Evolutionary conservation across 768 basidiomycete genomes (phyloP).

Genomic region (Boletellus sp.): DNA sequence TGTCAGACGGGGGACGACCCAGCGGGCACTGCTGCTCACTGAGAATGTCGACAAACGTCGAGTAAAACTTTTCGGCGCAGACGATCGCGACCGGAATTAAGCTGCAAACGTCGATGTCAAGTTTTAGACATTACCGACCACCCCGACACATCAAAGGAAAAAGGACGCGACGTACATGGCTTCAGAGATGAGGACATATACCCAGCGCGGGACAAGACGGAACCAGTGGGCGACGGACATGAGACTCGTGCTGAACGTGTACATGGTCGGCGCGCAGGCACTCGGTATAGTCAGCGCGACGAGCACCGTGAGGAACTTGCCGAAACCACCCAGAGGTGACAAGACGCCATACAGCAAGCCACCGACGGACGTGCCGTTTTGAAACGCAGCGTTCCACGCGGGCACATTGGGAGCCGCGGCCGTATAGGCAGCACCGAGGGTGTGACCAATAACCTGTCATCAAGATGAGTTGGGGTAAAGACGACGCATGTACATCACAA

Average conservation of each 20-base stretch:
- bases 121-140: background rate
- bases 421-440: constrained; percentile 45
- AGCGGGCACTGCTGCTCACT: constrained; percentile 19
- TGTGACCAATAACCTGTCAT: constrained; percentile 36
- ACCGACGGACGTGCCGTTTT: constrained; percentile 40
- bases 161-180: constrained; percentile 35
- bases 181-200: constrained; percentile 43
- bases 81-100: constrained; percentile 46
- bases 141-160: background rate
- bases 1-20: constrained; percentile 6
- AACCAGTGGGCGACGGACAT: constrained; percentile 37
- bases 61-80: constrained; percentile 43
- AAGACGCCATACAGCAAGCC: constrained; percentile 41
- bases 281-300: constrained; percentile 52
- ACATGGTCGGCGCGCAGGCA: constrained; percentile 58
- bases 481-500: background rate
- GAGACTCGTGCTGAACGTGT: constrained; percentile 47
- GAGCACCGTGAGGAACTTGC: constrained; percentile 46
- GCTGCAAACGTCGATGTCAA: constrained; percentile 19
- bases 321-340: constrained; percentile 40
- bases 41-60: constrained; percentile 41
- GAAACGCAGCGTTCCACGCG: constrained; percentile 40
- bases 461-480: background rate
- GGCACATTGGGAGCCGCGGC: constrained; percentile 38
- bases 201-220: constrained; percentile 41